Evolutionary conservation across 495 filamentous ascomycete species (phyloP).

Genomic region (Umbilicaria muhlenbergii): DNA sequence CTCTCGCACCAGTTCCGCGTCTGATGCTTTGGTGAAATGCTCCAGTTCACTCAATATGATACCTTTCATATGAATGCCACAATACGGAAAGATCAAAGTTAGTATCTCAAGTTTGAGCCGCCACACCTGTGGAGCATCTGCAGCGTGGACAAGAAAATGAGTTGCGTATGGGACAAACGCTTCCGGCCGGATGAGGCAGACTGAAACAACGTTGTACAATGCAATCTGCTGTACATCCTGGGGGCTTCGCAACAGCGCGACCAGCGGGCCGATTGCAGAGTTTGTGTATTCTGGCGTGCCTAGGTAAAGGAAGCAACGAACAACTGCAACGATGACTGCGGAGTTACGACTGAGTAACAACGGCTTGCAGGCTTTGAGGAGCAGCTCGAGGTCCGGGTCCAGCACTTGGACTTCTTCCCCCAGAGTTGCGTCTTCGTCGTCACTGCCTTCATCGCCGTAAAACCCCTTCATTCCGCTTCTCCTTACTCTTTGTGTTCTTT

Average conservation of each 20-base stretch:
- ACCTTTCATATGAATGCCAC: slow-evolving; percentile 56
- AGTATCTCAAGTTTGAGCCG: slow-evolving; percentile 81
- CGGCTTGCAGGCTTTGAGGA: slow-evolving; percentile 64
- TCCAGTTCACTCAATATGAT: slow-evolving; percentile 84
- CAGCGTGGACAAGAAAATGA: slow-evolving; percentile 72
- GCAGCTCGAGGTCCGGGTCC: slow-evolving; percentile 70
- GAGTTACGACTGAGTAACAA: slow-evolving; percentile 88
- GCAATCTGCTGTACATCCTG: slow-evolving; percentile 79
- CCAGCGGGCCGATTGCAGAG: slow-evolving; percentile 60
- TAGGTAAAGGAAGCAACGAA: slow-evolving; percentile 69
- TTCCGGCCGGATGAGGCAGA: slow-evolving; percentile 56
- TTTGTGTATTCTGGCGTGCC: slow-evolving; percentile 59
- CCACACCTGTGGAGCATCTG: slow-evolving; percentile 73
- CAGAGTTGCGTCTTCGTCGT: slow-evolving; percentile 27
- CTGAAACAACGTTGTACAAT: slow-evolving; percentile 83
- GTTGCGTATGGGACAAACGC: slow-evolving; percentile 70
- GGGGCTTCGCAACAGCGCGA: slow-evolving; percentile 68
- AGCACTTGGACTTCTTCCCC: slow-evolving; percentile 43
- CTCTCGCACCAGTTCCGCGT: slow-evolving; percentile 67
- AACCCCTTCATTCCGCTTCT: slow-evolving; percentile 48
- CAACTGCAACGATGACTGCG: slow-evolving; percentile 77
- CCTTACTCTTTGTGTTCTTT: slow-evolving; percentile 39
- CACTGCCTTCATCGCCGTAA: slow-evolving; percentile 52
- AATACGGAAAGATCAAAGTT: slow-evolving; percentile 76
- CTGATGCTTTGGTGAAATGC: slow-evolving; percentile 68